These are phyloP conservation scores for Hibiscus mutabilis DNA, from an alignment of 345 rosid species.

Conservation along the genomic window DNA sequence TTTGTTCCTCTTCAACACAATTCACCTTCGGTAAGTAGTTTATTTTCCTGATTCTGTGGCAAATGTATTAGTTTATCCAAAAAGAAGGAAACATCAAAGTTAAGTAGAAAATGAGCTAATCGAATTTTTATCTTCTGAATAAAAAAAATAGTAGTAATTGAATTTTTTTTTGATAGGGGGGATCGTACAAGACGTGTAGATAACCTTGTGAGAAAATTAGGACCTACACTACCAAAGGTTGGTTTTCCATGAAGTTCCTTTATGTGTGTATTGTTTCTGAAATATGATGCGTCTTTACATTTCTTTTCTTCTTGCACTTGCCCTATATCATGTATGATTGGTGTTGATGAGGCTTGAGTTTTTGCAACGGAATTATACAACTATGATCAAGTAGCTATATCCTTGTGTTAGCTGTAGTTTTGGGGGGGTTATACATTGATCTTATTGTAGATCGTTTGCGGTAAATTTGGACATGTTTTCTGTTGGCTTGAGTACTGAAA, in stretches of 20 bases:
- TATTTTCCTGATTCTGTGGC: not conserved
- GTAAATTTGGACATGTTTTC: not conserved
- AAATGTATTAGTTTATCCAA: not conserved
- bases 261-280: no score
- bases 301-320: not conserved
- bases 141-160: not conserved
- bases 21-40: slow-evolving; percentile 45
- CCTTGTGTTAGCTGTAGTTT: not conserved
- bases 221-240: slow-evolving; percentile 57
- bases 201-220: slow-evolving; percentile 36
- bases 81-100: not conserved
- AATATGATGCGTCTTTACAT: no score
- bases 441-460: not conserved
- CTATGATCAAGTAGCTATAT: not conserved
- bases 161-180: slow-evolving; percentile 39
- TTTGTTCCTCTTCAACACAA: slow-evolving; percentile 37
- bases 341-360: not conserved
- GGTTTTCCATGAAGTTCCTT: not conserved
- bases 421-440: not conserved
- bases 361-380: not conserved
- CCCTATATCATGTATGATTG: not conserved
- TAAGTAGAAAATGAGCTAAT: not conserved
- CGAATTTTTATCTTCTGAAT: not conserved
- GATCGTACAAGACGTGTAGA: slow-evolving; percentile 37
- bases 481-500: not conserved